A percentile compares a stretch with the other conserved stretches of the same genome.
Evolutionary conservation across 1,284 basidiomycete genomes (phyloP).

Genomic region (Ustilago esculenta): DNA sequence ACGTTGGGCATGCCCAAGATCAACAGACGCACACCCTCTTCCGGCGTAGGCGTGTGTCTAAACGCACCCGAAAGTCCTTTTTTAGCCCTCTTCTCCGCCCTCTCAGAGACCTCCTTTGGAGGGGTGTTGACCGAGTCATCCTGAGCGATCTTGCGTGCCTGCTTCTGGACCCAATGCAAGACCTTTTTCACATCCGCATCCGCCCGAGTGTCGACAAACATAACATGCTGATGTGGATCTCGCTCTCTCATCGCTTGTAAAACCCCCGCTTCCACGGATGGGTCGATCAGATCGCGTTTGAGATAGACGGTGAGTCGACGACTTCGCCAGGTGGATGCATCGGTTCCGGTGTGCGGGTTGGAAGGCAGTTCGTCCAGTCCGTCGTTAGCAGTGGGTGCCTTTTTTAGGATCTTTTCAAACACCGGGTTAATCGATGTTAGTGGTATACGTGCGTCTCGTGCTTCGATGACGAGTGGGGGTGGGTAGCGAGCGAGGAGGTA

Average conservation of each 20-base stretch:
- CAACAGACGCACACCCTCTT: slow-evolving; percentile 61
- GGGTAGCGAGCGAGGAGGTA: slow-evolving; percentile 74
- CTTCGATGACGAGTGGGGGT: slow-evolving; percentile 85
- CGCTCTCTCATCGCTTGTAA: slow-evolving; percentile 68
- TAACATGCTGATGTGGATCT: slow-evolving; percentile 68
- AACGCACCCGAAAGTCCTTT: slow-evolving; percentile 63
- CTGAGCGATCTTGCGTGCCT: slow-evolving; percentile 24
- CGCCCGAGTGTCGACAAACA: slow-evolving; percentile 71
- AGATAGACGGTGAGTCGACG: slow-evolving; percentile 86
- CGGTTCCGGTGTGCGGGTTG: slow-evolving; percentile 33
- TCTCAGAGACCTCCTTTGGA: slow-evolving; percentile 10
- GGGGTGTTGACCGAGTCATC: slow-evolving; percentile 9
- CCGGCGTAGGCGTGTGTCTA: slow-evolving; percentile 59
- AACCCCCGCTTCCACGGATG: slow-evolving; percentile 77
- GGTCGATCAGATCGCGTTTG: slow-evolving; percentile 89
- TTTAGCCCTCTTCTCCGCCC: slow-evolving; percentile 33
- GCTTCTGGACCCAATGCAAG: slow-evolving; percentile 67
- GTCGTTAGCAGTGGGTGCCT: slow-evolving; percentile 48
- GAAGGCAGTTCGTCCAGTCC: slow-evolving; percentile 5
- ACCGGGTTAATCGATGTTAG: slow-evolving; percentile 91
- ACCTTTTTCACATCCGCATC: slow-evolving; percentile 70
- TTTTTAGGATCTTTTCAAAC: slow-evolving; percentile 67
- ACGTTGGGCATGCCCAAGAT: slow-evolving; percentile 92
- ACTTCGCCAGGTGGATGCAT: slow-evolving; percentile 41
- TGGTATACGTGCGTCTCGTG: slow-evolving; percentile 89